Evolutionary conservation across 176 grass and related monocot genomes (phyloP).

Genomic region (Bonia amplexicaulis): DNA sequence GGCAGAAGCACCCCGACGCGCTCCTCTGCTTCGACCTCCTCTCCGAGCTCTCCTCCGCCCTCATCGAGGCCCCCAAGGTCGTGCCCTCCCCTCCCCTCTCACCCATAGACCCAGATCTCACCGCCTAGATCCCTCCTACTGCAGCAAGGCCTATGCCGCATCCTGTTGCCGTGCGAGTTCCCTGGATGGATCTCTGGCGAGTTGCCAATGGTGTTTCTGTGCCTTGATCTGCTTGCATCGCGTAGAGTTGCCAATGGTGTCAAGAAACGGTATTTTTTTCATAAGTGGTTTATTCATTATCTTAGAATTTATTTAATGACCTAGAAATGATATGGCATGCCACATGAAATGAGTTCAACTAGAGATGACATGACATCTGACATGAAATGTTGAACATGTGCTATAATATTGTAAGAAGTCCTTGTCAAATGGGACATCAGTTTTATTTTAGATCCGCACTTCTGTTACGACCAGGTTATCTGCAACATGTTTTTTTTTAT

Average conservation of each 20-base stretch:
- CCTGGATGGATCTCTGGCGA: not conserved
- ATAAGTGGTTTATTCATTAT: too few species aligned
- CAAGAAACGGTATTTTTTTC: too few species aligned
- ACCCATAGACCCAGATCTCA: not conserved
- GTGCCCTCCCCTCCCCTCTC: not conserved
- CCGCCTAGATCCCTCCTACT: slow-evolving; percentile 10
- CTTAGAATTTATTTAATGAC: not conserved
- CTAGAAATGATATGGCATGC: not conserved
- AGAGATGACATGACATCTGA: not conserved
- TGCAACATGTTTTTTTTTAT: not conserved
- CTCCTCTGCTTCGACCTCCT: slow-evolving; percentile 99
- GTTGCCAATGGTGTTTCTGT: not conserved
- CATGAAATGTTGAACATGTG: not conserved
- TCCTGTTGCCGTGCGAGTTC: not conserved
- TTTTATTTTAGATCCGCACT: not conserved
- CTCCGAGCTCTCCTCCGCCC: slow-evolving; percentile 79
- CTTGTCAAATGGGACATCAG: not conserved
- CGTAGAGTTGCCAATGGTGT: not conserved
- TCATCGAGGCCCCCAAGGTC: slow-evolving; percentile 84
- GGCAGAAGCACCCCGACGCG: slow-evolving; percentile 70
- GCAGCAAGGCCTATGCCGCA: not conserved
- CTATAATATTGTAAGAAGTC: not conserved
- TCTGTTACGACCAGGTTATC: not conserved
- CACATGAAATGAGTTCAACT: not conserved
- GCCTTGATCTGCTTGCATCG: slow-evolving; percentile 14